phyloP scores from a whole-genome alignment of 371 early-diverging fungal species.

The Catenaria anguillulae region DNA sequence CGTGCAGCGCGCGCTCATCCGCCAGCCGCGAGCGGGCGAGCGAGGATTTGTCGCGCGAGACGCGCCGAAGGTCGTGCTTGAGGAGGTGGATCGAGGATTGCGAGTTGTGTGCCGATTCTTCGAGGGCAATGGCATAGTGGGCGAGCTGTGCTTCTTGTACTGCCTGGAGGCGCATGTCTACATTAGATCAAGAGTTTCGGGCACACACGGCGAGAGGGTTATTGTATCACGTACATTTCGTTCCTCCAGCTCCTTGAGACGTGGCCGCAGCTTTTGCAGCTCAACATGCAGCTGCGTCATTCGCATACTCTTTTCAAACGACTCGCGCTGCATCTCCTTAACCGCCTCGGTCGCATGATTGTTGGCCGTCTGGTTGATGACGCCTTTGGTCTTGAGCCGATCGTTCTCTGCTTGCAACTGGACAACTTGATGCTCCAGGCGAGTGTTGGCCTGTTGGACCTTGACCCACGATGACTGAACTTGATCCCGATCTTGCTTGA shows the following conservation, averaged over 20 bases:
- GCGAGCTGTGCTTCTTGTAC: conserved; percentile 24
- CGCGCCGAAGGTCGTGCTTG: conserved; percentile 24
- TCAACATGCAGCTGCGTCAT: conserved; percentile 22
- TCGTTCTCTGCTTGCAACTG: conserved; percentile 18
- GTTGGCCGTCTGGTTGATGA: conserved; percentile 25
- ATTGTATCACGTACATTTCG: conserved; percentile 14
- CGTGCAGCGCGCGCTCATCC: conserved; percentile 17
- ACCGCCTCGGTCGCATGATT: conserved; percentile 21
- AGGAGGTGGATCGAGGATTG: conserved; percentile 29
- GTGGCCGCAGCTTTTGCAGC: conserved; percentile 22
- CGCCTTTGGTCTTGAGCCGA: conserved; percentile 25
- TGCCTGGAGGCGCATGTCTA: conserved; percentile 3
- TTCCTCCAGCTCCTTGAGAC: conserved; percentile 21
- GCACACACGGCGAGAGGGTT: neutral
- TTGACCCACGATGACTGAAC: conserved; percentile 29
- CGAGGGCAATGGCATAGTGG: conserved; percentile 18
- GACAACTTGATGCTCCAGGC: conserved; percentile 15
- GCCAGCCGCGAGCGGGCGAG: conserved; percentile 12
- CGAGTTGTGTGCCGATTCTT: conserved; percentile 13
- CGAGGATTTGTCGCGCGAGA: conserved; percentile 16
- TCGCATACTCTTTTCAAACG: conserved; percentile 27
- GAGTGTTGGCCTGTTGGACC: conserved; percentile 22
- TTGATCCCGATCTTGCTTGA: conserved; percentile 21
- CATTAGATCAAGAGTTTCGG: neutral
- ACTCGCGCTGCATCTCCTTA: conserved; percentile 18